These are phyloP conservation scores for Cystobasidium tubakii DNA, from an alignment of 768 basidiomycete genomes.

Conservation along the genomic window DNA sequence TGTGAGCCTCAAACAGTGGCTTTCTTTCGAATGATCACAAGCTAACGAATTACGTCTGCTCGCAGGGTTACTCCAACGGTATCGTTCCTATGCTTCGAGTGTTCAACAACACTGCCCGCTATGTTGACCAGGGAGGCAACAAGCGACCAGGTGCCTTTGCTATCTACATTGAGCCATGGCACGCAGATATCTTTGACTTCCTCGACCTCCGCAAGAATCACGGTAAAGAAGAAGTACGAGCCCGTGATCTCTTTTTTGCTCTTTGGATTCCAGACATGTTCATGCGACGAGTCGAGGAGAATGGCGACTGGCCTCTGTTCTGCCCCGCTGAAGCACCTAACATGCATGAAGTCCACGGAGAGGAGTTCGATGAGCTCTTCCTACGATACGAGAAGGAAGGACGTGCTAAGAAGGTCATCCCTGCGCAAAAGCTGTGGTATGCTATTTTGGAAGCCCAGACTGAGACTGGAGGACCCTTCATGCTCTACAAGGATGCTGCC, in stretches of 20 bases:
- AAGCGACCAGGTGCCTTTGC: slow-evolving; percentile 98
- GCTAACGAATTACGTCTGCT: not conserved
- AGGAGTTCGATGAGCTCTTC: slow-evolving; percentile 80
- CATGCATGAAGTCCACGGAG: slow-evolving; percentile 78
- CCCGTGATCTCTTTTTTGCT: slow-evolving; percentile 94
- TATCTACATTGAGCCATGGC: slow-evolving; percentile 98
- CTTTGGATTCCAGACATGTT: slow-evolving; percentile 97
- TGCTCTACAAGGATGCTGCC: slow-evolving; percentile 94
- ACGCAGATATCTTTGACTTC: slow-evolving; percentile 94
- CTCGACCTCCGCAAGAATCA: slow-evolving; percentile 97
- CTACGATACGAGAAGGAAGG: slow-evolving; percentile 85
- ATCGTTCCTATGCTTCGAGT: slow-evolving; percentile 99
- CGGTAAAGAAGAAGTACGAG: slow-evolving; percentile 94
- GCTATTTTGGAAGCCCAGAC: slow-evolving; percentile 93
- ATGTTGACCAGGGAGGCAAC: slow-evolving; percentile 98
- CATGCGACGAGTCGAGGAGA: slow-evolving; percentile 92
- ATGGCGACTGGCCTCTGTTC: slow-evolving; percentile 89
- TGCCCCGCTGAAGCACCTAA: slow-evolving; percentile 94
- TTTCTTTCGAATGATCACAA: not conserved
- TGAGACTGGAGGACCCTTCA: slow-evolving; percentile 98
- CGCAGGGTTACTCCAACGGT: slow-evolving; percentile 73
- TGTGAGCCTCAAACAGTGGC: slow-evolving; percentile 52
- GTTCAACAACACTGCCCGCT: slow-evolving; percentile 94
- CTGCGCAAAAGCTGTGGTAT: slow-evolving; percentile 98
- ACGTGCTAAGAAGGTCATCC: slow-evolving; percentile 70